These are phyloP conservation scores for Fusarium irregulare DNA, from an alignment of 2,329 filamentous ascomycete genomes.

Conservation along the genomic window DNA sequence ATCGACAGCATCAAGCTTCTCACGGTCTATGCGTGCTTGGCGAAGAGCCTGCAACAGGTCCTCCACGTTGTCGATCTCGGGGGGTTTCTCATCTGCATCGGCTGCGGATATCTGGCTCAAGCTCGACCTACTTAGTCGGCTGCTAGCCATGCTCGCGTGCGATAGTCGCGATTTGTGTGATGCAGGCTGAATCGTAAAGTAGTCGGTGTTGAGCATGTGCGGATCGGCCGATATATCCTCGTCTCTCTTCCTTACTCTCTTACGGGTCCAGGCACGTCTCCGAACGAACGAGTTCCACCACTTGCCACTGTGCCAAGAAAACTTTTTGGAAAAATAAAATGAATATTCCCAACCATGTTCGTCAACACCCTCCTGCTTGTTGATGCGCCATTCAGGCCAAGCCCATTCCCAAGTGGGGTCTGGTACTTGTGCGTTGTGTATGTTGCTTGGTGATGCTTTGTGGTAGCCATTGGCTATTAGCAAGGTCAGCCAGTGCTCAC, in stretches of 20 bases:
- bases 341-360: constrained; percentile 97
- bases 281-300: constrained; percentile 98
- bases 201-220: constrained; percentile 78
- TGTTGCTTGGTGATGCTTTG: constrained; percentile 71
- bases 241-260: constrained; percentile 72
- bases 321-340: constrained; percentile 80
- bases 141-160: constrained; percentile 50
- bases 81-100: constrained; percentile 67
- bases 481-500: constrained; percentile 11
- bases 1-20: constrained; percentile 86
- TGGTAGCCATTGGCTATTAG: constrained; percentile 69
- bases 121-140: constrained; percentile 53
- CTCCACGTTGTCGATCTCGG: constrained; percentile 70
- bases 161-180: constrained; percentile 52
- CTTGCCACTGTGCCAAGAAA: constrained; percentile 87
- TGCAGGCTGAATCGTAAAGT: constrained; percentile 79
- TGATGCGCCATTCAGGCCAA: constrained; percentile 73
- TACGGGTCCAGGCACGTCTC: constrained; percentile 86
- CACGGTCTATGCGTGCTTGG: constrained; percentile 82
- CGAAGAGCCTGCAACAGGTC: constrained; percentile 77
- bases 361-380: constrained; percentile 80
- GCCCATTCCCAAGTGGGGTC: constrained; percentile 96
- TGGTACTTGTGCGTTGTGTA: constrained; percentile 88
- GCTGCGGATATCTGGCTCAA: constrained; percentile 52
- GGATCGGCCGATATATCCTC: constrained; percentile 62